Evolutionary conservation across 2,329 filamentous ascomycete genomes (phyloP).

Genomic region (Rhinocladiella mackenziei): DNA sequence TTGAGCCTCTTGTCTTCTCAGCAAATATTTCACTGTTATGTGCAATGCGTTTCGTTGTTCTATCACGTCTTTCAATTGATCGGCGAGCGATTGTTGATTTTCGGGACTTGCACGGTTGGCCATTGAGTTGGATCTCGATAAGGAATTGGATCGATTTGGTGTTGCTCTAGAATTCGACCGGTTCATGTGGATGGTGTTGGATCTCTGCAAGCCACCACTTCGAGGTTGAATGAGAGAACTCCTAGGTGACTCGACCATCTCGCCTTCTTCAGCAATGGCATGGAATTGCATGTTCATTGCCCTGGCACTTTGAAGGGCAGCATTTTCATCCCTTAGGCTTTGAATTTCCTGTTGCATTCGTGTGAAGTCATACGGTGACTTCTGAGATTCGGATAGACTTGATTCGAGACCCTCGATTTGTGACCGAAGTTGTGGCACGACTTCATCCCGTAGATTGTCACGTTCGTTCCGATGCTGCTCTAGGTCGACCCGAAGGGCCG

Average conservation of each 20-base stretch:
- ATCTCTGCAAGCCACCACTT: conserved; percentile 22
- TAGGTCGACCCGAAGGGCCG: conserved; percentile 76
- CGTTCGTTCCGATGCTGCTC: conserved; percentile 79
- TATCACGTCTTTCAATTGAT: conserved; percentile 86
- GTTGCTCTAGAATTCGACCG: conserved; percentile 66
- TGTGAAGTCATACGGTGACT: conserved; percentile 71
- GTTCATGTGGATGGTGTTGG: conserved; percentile 41
- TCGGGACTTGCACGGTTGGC: conserved; percentile 51
- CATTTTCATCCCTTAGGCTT: conserved; percentile 53
- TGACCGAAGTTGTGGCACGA: conserved; percentile 73
- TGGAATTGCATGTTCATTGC: conserved; percentile 53
- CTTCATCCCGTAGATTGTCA: conserved; percentile 84
- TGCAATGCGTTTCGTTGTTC: conserved; percentile 90
- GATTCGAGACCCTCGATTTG: conserved; percentile 57
- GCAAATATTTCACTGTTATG: conserved; percentile 74
- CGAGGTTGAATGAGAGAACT: conserved; percentile 44
- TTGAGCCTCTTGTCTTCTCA: conserved; percentile 81
- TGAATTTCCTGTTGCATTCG: conserved; percentile 85
- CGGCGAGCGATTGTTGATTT: conserved; percentile 65
- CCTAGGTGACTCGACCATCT: conserved; percentile 40
- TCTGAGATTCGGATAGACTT: conserved; percentile 58
- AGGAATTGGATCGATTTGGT: conserved; percentile 44
- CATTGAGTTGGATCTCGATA: conserved; percentile 58
- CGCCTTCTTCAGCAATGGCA: conserved; percentile 59
- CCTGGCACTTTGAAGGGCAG: conserved; percentile 44